A percentile compares a stretch with the other conserved stretches of the same genome.
Evolutionary conservation across 2,329 filamentous ascomycete genomes (phyloP).

Genomic region (Cordyceps pruinosa): DNA sequence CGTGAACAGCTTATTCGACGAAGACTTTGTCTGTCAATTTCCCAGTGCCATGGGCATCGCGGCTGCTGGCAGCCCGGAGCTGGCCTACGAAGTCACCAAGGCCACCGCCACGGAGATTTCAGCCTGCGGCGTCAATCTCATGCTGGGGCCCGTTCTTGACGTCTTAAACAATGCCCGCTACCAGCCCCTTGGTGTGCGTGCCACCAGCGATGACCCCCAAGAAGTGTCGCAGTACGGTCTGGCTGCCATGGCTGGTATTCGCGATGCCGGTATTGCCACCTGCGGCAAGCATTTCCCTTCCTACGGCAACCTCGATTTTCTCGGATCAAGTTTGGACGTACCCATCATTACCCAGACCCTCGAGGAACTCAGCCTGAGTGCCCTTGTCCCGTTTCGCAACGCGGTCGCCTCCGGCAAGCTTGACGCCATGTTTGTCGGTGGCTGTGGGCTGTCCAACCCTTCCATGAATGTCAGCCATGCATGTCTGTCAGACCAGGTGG

Average conservation of each 20-base stretch:
- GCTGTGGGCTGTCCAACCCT: constrained; percentile 84
- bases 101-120: constrained; percentile 89
- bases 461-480: constrained; percentile 95
- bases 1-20: constrained; percentile 93
- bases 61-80: constrained; percentile 76
- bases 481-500: constrained; percentile 86
- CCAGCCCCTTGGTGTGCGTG: constrained; percentile 83
- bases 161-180: constrained; percentile 89
- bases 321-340: constrained; percentile 84
- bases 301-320: constrained; percentile 89
- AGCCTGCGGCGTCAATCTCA: constrained; percentile 91
- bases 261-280: constrained; percentile 80
- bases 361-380: constrained; percentile 86
- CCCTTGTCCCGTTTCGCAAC: constrained; percentile 84
- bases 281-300: constrained; percentile 96
- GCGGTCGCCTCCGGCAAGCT: constrained; percentile 74
- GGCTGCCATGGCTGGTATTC: constrained; percentile 85
- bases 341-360: constrained; percentile 93
- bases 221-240: constrained; percentile 91
- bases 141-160: constrained; percentile 88
- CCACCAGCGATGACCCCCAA: constrained; percentile 86
- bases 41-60: constrained; percentile 95
- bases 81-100: constrained; percentile 86
- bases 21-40: constrained; percentile 92
- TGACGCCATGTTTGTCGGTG: constrained; percentile 93